These are phyloP conservation scores for Aspergillus eucalypticola DNA, from an alignment of 2,329 filamentous ascomycete genomes.

Conservation along the genomic window DNA sequence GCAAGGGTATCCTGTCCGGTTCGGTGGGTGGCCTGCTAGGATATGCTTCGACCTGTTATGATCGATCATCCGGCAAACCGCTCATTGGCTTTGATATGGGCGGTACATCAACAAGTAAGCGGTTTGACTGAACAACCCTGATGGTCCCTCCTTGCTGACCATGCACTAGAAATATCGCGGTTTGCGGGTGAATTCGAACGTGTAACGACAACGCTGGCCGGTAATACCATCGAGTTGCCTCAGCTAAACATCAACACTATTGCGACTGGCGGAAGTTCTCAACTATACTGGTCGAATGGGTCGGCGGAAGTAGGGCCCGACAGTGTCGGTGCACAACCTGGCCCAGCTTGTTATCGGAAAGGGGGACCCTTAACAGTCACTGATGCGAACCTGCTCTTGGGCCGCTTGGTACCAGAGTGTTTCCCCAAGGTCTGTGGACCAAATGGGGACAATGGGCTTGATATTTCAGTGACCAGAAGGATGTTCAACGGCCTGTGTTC, in stretches of 20 bases:
- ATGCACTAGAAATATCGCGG: not conserved
- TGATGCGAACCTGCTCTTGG: not conserved
- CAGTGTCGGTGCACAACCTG: not conserved
- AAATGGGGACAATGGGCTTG: not conserved
- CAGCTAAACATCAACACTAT: not conserved
- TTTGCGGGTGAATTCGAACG: not conserved
- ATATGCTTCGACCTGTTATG: slow-evolving; percentile 12
- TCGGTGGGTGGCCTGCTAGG: slow-evolving; percentile 14
- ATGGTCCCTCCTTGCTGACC: not conserved
- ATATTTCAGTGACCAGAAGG: not conserved
- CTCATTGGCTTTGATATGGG: slow-evolving; percentile 1
- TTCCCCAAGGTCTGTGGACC: not conserved
- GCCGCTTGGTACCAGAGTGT: not conserved
- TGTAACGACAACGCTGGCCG: not conserved
- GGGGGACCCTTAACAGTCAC: not conserved
- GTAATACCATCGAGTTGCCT: not conserved
- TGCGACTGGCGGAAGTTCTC: not conserved
- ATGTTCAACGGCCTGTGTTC: not conserved
- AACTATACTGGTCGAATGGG: not conserved
- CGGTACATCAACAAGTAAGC: not conserved
- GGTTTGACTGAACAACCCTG: too few species aligned
- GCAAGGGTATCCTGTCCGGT: slow-evolving; percentile 9
- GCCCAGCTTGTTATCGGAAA: not conserved
- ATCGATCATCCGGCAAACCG: slow-evolving; percentile 7
- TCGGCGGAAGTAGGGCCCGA: not conserved